Evolutionary conservation across 768 basidiomycete genomes (phyloP).

Genomic region (Tylopilus sp.): DNA sequence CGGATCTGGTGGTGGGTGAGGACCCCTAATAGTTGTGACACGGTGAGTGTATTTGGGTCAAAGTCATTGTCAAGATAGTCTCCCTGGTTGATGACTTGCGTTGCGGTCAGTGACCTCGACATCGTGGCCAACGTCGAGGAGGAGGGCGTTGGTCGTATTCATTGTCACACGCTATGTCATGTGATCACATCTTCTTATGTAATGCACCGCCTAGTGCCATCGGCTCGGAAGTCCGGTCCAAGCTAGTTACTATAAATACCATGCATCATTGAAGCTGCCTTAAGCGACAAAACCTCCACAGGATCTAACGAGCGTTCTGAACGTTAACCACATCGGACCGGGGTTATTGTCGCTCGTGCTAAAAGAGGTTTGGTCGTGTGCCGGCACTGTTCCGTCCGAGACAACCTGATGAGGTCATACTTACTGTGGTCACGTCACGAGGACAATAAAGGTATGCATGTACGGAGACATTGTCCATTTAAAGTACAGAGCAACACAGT

Average conservation of each 20-base stretch:
- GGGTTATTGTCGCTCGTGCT: neutral
- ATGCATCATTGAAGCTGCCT: neutral
- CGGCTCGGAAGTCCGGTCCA: neutral
- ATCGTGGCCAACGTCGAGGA: slow-evolving; percentile 38
- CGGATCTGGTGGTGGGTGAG: slow-evolving; percentile 73
- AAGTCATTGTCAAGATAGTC: slow-evolving; percentile 81
- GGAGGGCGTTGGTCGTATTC: neutral
- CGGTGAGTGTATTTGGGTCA: slow-evolving; percentile 67
- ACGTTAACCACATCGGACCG: slow-evolving; percentile 5
- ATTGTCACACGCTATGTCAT: slow-evolving; percentile 17
- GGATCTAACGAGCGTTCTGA: neutral
- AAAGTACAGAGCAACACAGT: neutral
- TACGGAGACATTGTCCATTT: neutral
- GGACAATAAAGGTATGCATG: slow-evolving; percentile 9
- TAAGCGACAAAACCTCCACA: neutral
- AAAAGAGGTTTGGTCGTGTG: neutral
- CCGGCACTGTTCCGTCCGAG: slow-evolving; percentile 14
- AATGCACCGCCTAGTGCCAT: neutral
- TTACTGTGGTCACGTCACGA: neutral
- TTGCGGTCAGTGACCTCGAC: slow-evolving; percentile 69
- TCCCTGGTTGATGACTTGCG: slow-evolving; percentile 69
- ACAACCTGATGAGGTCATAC: slow-evolving; percentile 1
- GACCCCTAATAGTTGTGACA: slow-evolving; percentile 78
- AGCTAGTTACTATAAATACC: no score
- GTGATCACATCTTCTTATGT: slow-evolving; percentile 10